Evolutionary conservation across 2,329 filamentous ascomycete species (phyloP).

Genomic region (Cladorrhinum sp.): DNA sequence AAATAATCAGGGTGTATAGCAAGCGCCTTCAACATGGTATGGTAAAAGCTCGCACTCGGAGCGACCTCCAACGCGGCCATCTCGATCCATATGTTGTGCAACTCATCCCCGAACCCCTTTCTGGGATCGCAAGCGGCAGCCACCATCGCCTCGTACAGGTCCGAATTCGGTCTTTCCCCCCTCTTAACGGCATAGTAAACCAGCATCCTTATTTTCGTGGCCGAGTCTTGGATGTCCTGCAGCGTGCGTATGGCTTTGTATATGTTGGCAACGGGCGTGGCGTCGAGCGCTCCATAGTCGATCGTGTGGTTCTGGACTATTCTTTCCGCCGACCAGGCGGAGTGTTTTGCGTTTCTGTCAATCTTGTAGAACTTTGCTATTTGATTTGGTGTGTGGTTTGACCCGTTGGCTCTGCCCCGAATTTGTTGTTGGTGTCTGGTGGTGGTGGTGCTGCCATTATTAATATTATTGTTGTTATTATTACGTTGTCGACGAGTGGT

Average conservation of each 20-base stretch:
- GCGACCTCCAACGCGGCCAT: conserved; percentile 62
- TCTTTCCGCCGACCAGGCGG: neutral
- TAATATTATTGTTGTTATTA: neutral
- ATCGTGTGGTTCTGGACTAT: neutral
- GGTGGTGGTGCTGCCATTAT: neutral
- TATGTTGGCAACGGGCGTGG: conserved; percentile 34
- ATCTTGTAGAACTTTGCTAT: neutral
- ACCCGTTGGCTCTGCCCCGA: neutral
- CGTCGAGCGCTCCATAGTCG: neutral
- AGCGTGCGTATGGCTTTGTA: conserved; percentile 47
- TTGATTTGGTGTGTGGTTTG: neutral
- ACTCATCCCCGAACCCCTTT: conserved; percentile 63
- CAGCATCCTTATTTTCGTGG: conserved; percentile 40
- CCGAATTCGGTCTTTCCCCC: conserved; percentile 50
- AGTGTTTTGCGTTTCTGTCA: conserved; percentile 9
- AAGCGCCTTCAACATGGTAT: conserved; percentile 68
- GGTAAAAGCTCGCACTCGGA: conserved; percentile 65
- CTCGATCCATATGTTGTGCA: conserved; percentile 65
- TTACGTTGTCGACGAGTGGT: neutral
- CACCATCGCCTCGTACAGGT: conserved; percentile 73
- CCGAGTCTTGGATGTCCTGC: conserved; percentile 37
- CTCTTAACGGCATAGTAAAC: conserved; percentile 60
- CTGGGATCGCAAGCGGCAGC: conserved; percentile 62
- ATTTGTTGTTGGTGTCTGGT: neutral
- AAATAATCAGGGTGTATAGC: conserved; percentile 84